Percentiles rank a stretch among this genome's conserved stretches.
These are phyloP conservation scores for Saccharomyces hybrid DNA, from an alignment of 1,139 yeast species.

Conservation along the genomic window DNA sequence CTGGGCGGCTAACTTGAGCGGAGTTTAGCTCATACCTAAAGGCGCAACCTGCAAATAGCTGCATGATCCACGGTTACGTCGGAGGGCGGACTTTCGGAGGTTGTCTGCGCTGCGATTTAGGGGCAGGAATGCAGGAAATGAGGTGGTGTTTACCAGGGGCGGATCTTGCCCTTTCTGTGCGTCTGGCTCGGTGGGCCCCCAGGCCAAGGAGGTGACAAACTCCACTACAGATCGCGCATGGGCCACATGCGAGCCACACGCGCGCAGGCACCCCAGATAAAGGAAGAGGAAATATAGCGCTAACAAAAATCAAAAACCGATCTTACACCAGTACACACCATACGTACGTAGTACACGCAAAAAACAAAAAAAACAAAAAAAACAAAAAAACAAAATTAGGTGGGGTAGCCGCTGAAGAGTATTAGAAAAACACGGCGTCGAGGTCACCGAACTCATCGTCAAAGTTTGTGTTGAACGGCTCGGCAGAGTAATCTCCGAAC, in stretches of 20 bases:
- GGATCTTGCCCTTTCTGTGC: neutral
- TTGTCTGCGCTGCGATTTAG: neutral
- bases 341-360: neutral
- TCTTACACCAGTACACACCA: neutral
- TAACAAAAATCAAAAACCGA: neutral
- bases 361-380: neutral
- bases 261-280: neutral
- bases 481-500: slow-evolving; percentile 27
- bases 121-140: neutral
- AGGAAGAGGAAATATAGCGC: neutral
- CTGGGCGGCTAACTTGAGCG: neutral
- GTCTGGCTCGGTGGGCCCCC: neutral
- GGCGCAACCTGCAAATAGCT: neutral
- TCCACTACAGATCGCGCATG: neutral
- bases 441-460: slow-evolving; percentile 32
- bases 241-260: neutral
- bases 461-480: slow-evolving; percentile 28
- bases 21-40: neutral
- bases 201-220: neutral
- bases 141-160: neutral
- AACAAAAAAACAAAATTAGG: neutral
- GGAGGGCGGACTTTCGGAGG: neutral
- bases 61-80: neutral
- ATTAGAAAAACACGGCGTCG: slow-evolving; percentile 31
- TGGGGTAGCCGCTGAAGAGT: neutral